Percentiles rank a stretch among this genome's conserved stretches.
These are phyloP conservation scores for Backusella mclennaniae DNA, from an alignment of 192 early-diverging fungal species.

Conservation along the genomic window DNA sequence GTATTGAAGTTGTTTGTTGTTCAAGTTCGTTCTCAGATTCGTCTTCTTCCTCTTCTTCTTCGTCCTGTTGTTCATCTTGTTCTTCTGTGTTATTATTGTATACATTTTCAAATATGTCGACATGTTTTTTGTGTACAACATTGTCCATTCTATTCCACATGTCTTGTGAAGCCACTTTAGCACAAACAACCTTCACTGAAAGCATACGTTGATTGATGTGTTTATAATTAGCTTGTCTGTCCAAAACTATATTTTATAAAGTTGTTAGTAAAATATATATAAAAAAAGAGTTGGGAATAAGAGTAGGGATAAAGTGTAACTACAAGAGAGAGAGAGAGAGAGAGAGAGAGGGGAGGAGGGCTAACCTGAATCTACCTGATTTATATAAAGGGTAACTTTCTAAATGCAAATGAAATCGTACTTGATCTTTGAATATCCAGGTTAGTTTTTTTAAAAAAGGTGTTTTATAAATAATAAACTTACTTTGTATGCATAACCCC, in stretches of 20 bases:
- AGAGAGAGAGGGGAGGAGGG: background rate
- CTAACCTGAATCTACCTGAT: conserved; percentile 7
- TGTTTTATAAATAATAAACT: background rate
- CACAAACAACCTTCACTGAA: conserved; percentile 4
- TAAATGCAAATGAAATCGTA: conserved; percentile 1
- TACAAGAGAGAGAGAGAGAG: background rate
- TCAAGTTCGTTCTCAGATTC: background rate
- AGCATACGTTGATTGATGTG: background rate
- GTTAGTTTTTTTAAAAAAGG: background rate
- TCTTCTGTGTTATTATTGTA: background rate
- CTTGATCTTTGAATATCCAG: background rate
- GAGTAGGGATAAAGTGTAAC: no score
- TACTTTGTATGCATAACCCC: conserved; percentile 7
- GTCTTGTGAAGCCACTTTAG: conserved; percentile 8
- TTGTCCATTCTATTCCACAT: conserved; percentile 20
- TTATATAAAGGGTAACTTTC: background rate
- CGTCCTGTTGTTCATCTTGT: background rate
- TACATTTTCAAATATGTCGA: conserved; percentile 9
- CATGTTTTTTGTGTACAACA: conserved; percentile 9
- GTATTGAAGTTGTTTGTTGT: background rate
- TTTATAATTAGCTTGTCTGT: background rate
- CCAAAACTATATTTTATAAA: background rate
- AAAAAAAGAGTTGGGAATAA: no score
- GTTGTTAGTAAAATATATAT: background rate
- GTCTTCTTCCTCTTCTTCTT: background rate